A percentile compares a stretch with the other conserved stretches of the same genome.
These are phyloP conservation scores for Fallopia convolvulus DNA, from an alignment of 148 eudicot genomes.

Conservation along the genomic window DNA sequence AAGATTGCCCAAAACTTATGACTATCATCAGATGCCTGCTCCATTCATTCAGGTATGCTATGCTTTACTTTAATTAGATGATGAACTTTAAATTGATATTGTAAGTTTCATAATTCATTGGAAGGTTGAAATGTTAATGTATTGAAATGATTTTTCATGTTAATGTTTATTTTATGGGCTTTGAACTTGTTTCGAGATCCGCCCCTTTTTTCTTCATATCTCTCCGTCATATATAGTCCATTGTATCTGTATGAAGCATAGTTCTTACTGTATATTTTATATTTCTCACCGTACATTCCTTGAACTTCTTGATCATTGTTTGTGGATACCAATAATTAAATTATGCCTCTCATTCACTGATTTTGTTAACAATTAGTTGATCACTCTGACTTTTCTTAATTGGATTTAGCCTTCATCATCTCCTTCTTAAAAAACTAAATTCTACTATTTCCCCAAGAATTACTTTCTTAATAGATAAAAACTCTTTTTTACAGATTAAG, in stretches of 20 bases:
- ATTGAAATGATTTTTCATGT: neutral
- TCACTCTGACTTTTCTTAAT: neutral
- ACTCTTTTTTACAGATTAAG: conserved; percentile 58
- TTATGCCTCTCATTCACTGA: neutral
- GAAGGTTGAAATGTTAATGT: neutral
- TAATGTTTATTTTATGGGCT: neutral
- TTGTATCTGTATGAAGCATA: neutral
- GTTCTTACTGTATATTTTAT: too few relatives aligned
- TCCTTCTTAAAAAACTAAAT: neutral
- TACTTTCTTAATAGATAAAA: conserved; percentile 4
- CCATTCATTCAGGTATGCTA: conserved; percentile 82
- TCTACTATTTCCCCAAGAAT: neutral
- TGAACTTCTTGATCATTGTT: neutral
- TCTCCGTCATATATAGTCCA: neutral
- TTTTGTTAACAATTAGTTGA: neutral
- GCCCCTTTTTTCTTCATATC: neutral
- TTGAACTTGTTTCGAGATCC: neutral
- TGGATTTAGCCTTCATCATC: neutral
- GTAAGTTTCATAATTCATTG: neutral
- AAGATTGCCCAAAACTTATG: conserved; percentile 90
- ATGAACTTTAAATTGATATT: neutral
- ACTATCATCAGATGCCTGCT: conserved; percentile 99
- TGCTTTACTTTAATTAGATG: neutral
- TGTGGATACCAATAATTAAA: neutral
- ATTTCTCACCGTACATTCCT: neutral